These are phyloP conservation scores for Penicillium thymicola DNA, from an alignment of 2,329 filamentous ascomycete species.

Conservation along the genomic window DNA sequence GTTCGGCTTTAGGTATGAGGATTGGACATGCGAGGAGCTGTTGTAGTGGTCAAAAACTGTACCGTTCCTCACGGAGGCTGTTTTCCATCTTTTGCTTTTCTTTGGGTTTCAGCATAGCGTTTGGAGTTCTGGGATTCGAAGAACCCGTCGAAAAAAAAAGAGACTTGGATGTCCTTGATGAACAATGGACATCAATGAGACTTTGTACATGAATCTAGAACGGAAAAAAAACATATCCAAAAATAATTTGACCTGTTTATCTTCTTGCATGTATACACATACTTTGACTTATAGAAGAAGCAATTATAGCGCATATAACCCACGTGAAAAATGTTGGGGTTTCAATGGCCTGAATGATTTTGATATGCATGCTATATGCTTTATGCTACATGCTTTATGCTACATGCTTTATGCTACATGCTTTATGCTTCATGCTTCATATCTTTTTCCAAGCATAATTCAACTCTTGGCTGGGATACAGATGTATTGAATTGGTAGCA, in stretches of 20 bases:
- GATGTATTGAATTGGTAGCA: neutral
- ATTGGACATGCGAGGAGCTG: conserved; percentile 98
- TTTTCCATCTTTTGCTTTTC: conserved; percentile 20
- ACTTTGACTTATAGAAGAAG: neutral
- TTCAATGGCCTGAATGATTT: neutral
- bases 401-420: too few relatives aligned
- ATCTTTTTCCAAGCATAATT: neutral
- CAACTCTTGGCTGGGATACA: neutral
- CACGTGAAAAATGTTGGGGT: neutral
- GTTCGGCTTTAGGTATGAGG: conserved; percentile 72
- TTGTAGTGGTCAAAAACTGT: conserved; percentile 46
- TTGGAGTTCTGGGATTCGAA: conserved; percentile 38
- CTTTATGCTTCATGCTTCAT: too few relatives aligned
- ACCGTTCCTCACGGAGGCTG: conserved; percentile 16
- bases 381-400: too few relatives aligned
- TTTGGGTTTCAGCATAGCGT: conserved; percentile 39
- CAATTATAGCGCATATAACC: neutral
- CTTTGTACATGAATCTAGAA: conserved; percentile 23
- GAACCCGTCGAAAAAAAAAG: conserved; percentile 22
- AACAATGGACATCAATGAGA: conserved; percentile 13
- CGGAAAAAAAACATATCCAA: conserved; percentile 20
- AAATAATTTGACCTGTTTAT: conserved; percentile 19
- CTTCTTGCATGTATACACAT: neutral
- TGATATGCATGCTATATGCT: neutral
- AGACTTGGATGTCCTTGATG: conserved; percentile 12